Conservation (phyloP, 495 filamentous ascomycete species). For the Hypoxylon rickii region DNA sequence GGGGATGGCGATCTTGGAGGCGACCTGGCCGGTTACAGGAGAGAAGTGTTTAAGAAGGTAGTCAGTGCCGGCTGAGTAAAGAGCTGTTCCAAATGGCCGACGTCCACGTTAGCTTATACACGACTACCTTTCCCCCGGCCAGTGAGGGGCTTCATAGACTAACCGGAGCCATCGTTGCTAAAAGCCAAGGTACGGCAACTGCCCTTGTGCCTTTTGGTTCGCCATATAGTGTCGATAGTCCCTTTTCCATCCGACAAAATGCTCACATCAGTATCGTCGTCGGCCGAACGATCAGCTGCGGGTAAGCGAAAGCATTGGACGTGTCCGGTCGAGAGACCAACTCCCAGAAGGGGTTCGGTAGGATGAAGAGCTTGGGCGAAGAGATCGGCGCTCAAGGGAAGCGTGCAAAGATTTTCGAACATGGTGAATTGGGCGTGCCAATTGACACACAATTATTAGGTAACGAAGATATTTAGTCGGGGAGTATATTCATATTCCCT, state of each 20-base stretch:
- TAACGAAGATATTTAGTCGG: not conserved
- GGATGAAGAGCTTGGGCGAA: slow-evolving; percentile 90
- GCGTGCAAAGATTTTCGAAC: slow-evolving; percentile 88
- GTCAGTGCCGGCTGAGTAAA: slow-evolving; percentile 92
- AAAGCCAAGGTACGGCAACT: slow-evolving; percentile 83
- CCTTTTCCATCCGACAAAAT: slow-evolving; percentile 66
- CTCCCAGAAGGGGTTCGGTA: slow-evolving; percentile 76
- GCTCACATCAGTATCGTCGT: slow-evolving; percentile 51
- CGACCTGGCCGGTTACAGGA: slow-evolving; percentile 76
- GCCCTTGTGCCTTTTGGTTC: slow-evolving; percentile 86
- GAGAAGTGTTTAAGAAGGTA: slow-evolving; percentile 86
- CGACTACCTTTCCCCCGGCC: too few species aligned
- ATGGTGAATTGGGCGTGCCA: slow-evolving; percentile 31
- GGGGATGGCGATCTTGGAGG: slow-evolving; percentile 73
- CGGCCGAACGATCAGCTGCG: slow-evolving; percentile 49
- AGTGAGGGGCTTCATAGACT: slow-evolving; percentile 18
- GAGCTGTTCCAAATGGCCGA: slow-evolving; percentile 42
- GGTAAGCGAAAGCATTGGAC: slow-evolving; percentile 87
- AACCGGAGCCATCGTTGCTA: slow-evolving; percentile 70
- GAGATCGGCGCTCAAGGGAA: slow-evolving; percentile 83
- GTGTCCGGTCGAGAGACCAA: slow-evolving; percentile 83
- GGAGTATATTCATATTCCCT: not conserved
- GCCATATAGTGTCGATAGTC: slow-evolving; percentile 82
- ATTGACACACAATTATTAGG: not conserved
- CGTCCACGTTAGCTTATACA: not conserved